Evolutionary conservation across 2,329 filamentous ascomycete genomes (phyloP).

Genomic region (Graphilbum ipis-grandicollis): DNA sequence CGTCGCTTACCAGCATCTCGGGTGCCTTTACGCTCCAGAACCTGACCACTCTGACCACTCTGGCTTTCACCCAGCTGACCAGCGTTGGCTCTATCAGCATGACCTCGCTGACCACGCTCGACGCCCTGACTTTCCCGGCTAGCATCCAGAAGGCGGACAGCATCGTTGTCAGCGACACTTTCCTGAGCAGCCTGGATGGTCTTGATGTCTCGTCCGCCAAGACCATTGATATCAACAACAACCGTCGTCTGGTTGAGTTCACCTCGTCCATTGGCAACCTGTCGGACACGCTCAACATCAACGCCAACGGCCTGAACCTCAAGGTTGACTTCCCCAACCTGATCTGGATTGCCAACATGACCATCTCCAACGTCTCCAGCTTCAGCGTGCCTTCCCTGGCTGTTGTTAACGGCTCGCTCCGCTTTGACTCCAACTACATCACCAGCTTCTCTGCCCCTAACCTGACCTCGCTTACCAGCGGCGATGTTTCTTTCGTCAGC

Average conservation of each 20-base stretch:
- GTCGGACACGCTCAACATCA: slow-evolving; percentile 51
- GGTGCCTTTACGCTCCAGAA: slow-evolving; percentile 53
- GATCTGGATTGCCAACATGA: slow-evolving; percentile 60
- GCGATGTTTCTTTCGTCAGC: slow-evolving; percentile 44
- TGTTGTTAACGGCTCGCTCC: slow-evolving; percentile 60
- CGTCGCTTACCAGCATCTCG: slow-evolving; percentile 45
- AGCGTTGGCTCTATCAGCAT: slow-evolving; percentile 52
- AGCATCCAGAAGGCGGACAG: slow-evolving; percentile 48
- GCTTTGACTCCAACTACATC: slow-evolving; percentile 69
- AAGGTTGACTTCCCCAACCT: slow-evolving; percentile 62
- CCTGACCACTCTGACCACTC: slow-evolving; percentile 48
- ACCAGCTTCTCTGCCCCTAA: slow-evolving; percentile 44
- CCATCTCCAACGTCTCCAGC: slow-evolving; percentile 61
- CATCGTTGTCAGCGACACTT: slow-evolving; percentile 73
- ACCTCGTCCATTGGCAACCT: slow-evolving; percentile 65
- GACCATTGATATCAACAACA: slow-evolving; percentile 76
- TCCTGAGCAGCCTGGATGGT: slow-evolving; percentile 59
- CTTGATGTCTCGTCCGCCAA: slow-evolving; percentile 63
- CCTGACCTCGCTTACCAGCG: slow-evolving; percentile 47
- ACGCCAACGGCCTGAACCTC: slow-evolving; percentile 62
- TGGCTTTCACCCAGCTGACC: slow-evolving; percentile 49
- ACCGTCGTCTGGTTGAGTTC: slow-evolving; percentile 60
- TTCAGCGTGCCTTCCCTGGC: slow-evolving; percentile 58
- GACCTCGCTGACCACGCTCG: slow-evolving; percentile 49
- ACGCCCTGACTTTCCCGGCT: slow-evolving; percentile 23